Evolutionary conservation across 1,284 basidiomycete species (phyloP), one percentile per base, ranked within the genome.

Genomic region (Moesziomyces sp.): DNA sequence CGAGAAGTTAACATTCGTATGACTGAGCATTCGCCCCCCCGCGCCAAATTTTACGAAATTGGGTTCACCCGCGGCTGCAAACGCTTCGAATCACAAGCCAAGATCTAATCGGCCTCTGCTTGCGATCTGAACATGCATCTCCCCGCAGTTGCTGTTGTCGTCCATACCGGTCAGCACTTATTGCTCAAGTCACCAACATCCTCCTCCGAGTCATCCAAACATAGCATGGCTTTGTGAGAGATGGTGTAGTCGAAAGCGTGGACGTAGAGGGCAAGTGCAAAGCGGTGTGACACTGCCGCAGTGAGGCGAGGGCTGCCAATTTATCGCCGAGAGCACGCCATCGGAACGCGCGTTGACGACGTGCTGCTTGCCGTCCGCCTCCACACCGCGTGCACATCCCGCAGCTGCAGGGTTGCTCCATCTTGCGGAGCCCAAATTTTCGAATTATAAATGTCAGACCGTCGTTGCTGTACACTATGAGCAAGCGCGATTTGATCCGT

Each of bases 1-100:
- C 66, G 66, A 69, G 11, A 68, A 58, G 59, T 68, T 62, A 62
- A 62, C 55, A 68, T 19, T 49, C 11, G 19, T 13, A 24, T 45
- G 26, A 47, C 16, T 24, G 24, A 47, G 54, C 54, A 61, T 24
- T 50, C 50, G 30, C 1, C 11, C 26, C 6, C 26, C 26, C 26
- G 26, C 26, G 26, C 26, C 26, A 28, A 28, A 28, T 28, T 28
- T 1, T 5, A 28, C 50, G 47, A 46, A 9, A 13, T n/a, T 1
- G 19, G 21, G 26, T 18, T 30, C 45, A 7, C 46, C 58, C 51
- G 46, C 51, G 58, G 58, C n/a, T 33, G 19, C 40, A 35, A 45
- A 48, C 46, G 10, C 30, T 33, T 33, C 30, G 30, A 33, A 33
- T 33, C 30, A 33, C 30, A 10, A 13, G 10, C 10, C 30, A 33